phyloP scores from a whole-genome alignment of 129 eudicot genomes.

The Smallanthus sonchifolius region DNA sequence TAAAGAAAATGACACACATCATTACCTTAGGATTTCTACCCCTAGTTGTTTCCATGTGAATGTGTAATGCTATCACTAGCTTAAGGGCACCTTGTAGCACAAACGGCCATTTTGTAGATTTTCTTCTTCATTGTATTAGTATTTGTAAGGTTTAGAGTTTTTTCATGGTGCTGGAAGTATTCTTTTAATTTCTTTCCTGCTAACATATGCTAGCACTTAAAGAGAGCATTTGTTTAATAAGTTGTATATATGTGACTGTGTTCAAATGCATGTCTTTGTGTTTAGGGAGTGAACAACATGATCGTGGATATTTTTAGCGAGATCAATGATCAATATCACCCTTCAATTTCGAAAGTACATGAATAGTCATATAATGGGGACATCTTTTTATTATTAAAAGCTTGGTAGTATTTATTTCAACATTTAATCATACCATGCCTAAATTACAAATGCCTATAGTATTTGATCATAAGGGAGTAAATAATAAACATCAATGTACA shows the following conservation, averaged over 20 bases:
- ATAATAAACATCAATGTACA: background rate
- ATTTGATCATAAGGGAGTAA: background rate
- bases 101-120: background rate
- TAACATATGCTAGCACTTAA: background rate
- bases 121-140: background rate
- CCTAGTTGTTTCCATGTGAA: background rate
- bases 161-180: background rate
- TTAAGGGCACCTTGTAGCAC: slow-evolving; percentile 12
- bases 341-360: slow-evolving; percentile 1
- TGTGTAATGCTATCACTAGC: slow-evolving; percentile 6
- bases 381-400: background rate
- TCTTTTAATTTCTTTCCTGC: background rate
- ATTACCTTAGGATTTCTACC: background rate
- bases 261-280: slow-evolving; percentile 10
- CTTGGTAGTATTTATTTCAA: background rate
- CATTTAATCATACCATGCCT: background rate
- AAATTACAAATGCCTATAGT: background rate
- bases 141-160: slow-evolving; percentile 1
- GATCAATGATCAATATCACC: background rate
- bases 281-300: slow-evolving; percentile 6
- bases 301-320: background rate
- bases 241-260: background rate
- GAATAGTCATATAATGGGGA: background rate
- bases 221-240: background rate
- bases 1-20: background rate